A percentile compares a stretch with the other conserved stretches of the same genome.
Conservation (phyloP, 768 basidiomycete genomes). For the Fistulinella prunicolor region DNA sequence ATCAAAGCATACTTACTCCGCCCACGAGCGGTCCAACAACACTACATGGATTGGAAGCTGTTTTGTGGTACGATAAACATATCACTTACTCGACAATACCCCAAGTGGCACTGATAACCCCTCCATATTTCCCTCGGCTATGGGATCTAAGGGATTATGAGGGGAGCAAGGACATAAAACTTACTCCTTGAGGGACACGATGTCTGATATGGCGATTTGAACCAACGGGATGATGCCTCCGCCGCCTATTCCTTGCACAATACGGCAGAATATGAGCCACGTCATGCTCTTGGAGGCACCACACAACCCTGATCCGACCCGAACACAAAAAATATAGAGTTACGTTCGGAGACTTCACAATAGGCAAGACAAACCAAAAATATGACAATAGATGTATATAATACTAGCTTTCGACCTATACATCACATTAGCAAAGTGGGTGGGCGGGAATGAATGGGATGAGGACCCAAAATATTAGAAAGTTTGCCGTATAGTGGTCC, state of each 20-base stretch:
- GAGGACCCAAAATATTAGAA: not conserved
- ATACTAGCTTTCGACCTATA: too few relatives aligned
- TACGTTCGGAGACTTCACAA: not conserved
- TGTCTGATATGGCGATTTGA: not conserved
- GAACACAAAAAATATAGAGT: not conserved
- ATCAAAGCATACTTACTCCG: conserved; percentile 18
- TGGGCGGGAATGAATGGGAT: too few relatives aligned
- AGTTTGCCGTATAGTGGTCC: not conserved
- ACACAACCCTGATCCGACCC: not conserved
- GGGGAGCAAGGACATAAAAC: not conserved
- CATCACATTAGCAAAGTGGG: too few relatives aligned
- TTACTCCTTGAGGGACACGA: not conserved
- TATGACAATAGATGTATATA: too few relatives aligned
- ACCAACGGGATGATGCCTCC: not conserved
- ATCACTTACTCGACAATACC: conserved; percentile 23
- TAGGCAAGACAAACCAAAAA: too few relatives aligned
- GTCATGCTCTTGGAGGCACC: not conserved
- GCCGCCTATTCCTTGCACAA: not conserved
- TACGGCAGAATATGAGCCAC: not conserved
- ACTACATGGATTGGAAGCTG: not conserved
- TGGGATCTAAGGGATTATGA: not conserved
- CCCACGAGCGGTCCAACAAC: conserved; percentile 40
- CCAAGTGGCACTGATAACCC: conserved; percentile 35
- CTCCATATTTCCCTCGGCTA: conserved; percentile 25
- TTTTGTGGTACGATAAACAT: not conserved